Percentiles rank a stretch among this genome's conserved stretches.
Evolutionary conservation across 208 protist genomes (phyloP).

Genomic region (Crithidia thermophila): DNA sequence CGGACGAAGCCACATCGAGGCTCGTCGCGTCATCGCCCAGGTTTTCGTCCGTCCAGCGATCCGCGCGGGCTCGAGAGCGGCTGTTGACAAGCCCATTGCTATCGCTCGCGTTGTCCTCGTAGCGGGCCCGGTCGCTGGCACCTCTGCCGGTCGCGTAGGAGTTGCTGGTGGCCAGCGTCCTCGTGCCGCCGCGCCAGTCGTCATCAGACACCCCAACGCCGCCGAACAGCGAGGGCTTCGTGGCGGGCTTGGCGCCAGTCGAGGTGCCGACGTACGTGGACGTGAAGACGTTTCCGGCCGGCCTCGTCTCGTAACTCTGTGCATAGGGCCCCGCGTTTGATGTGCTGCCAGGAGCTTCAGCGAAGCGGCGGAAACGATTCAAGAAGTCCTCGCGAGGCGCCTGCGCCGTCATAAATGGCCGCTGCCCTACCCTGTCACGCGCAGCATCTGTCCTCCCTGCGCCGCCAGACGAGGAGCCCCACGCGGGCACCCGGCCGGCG

Average conservation of each 20-base stretch:
- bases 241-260: background rate
- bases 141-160: too few relatives aligned
- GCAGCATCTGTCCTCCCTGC: too few relatives aligned
- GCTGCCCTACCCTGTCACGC: background rate
- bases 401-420: background rate
- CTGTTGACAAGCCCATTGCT: slow-evolving; percentile 22
- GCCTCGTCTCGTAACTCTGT: background rate
- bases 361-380: slow-evolving; percentile 5
- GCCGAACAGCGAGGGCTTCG: background rate
- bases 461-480: background rate
- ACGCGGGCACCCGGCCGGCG: slow-evolving; percentile 8
- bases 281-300: slow-evolving; percentile 10
- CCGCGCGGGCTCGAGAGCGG: slow-evolving; percentile 21
- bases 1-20: background rate
- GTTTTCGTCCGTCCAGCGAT: slow-evolving; percentile 34
- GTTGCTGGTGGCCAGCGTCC: background rate
- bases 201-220: slow-evolving; percentile 8
- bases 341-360: background rate
- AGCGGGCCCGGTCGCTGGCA: background rate
- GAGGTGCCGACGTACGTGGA: slow-evolving; percentile 19
- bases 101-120: background rate
- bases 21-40: background rate
- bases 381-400: background rate
- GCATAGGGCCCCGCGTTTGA: background rate
- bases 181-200: slow-evolving; percentile 12